Conservation (phyloP, 768 basidiomycete genomes). For the Tricholoma bakamatsutake region DNA sequence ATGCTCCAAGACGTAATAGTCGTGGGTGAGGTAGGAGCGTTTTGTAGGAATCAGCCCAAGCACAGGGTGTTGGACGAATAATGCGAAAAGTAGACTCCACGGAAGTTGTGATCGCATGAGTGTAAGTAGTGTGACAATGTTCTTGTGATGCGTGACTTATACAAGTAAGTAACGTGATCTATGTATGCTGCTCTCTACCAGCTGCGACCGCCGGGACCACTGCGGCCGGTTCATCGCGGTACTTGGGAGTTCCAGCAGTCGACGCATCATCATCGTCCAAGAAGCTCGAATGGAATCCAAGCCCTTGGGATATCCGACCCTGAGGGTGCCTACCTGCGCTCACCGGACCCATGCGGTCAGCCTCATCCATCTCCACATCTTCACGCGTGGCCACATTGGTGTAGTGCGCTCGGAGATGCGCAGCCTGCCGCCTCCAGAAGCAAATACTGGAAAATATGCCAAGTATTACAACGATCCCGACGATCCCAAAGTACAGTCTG, state of each 20-base stretch:
- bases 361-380: slow-evolving; percentile 66
- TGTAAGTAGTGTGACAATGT: not conserved
- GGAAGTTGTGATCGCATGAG: slow-evolving; percentile 22
- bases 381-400: slow-evolving; percentile 53
- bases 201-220: not conserved
- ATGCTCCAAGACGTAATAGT: slow-evolving; percentile 82
- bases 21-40: slow-evolving; percentile 54
- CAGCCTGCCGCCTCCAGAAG: slow-evolving; percentile 65
- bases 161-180: not conserved
- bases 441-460: slow-evolving; percentile 59
- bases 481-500: slow-evolving; percentile 82
- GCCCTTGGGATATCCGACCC: slow-evolving; percentile 29
- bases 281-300: slow-evolving; percentile 75
- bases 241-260: slow-evolving; percentile 29
- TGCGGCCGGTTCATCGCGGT: slow-evolving; percentile 50
- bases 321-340: slow-evolving; percentile 32
- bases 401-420: slow-evolving; percentile 42
- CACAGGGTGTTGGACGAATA: slow-evolving; percentile 24
- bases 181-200: too few species aligned
- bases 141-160: too few species aligned
- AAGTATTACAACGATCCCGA: slow-evolving; percentile 68
- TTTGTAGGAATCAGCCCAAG: slow-evolving; percentile 36
- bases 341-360: slow-evolving; percentile 34
- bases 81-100: slow-evolving; percentile 22
- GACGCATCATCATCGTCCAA: slow-evolving; percentile 69